phyloP scores from a whole-genome alignment of 805 yeast genomes.

The Millerozyma miso region DNA sequence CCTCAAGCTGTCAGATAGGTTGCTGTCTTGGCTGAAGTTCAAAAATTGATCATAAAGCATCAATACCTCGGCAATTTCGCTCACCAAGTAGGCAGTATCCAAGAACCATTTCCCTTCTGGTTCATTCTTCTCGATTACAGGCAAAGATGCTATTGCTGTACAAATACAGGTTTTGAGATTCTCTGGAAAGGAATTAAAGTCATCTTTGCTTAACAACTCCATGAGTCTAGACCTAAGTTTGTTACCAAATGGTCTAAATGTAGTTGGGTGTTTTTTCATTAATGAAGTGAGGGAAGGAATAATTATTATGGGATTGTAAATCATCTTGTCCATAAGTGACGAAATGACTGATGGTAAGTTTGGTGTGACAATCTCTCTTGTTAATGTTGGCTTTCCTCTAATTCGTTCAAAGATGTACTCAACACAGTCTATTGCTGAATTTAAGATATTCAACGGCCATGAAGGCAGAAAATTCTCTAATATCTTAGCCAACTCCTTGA shows the following conservation, averaged over 20 bases:
- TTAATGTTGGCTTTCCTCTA: constrained; percentile 77
- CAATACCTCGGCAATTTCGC: constrained; percentile 53
- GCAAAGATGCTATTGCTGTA: constrained; percentile 52
- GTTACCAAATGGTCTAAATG: constrained; percentile 74
- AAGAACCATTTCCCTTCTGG: constrained; percentile 44
- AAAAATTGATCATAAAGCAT: constrained; percentile 57
- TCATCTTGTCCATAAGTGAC: constrained; percentile 42
- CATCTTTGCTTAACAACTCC: constrained; percentile 25
- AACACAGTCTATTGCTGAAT: constrained; percentile 37
- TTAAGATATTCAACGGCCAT: constrained; percentile 27
- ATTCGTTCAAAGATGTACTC: constrained; percentile 43
- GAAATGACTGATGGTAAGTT: constrained; percentile 61
- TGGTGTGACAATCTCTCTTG: constrained; percentile 81
- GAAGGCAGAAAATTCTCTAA: constrained; percentile 36
- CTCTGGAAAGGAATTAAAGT: constrained; percentile 37
- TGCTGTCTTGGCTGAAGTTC: constrained; percentile 54
- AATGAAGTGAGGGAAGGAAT: constrained; percentile 33
- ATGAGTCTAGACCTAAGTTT: constrained; percentile 49
- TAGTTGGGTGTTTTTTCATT: constrained; percentile 61
- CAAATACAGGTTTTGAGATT: constrained; percentile 40
- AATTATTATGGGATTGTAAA: constrained; percentile 27
- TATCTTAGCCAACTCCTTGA: constrained; percentile 39
- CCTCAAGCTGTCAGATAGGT: constrained; percentile 37
- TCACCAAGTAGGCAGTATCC: constrained; percentile 44
- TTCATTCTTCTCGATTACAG: constrained; percentile 50